phyloP scores from a whole-genome alignment of 371 early-diverging fungal species.

The Batkoa obscura region DNA sequence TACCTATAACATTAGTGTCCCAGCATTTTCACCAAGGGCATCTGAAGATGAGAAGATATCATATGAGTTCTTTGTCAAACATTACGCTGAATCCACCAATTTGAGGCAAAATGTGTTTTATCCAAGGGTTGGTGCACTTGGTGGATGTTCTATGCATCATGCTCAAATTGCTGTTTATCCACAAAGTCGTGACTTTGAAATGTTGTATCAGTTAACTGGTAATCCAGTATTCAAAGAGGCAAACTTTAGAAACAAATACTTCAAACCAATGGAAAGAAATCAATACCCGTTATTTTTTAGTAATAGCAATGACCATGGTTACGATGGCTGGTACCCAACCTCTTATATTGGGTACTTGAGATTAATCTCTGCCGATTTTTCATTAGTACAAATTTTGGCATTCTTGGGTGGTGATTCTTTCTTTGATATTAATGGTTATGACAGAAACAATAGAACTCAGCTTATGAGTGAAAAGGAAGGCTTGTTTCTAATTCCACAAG shows the following conservation, averaged over 20 bases:
- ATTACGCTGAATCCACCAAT: neutral
- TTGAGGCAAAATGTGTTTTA: neutral
- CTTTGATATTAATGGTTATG: neutral
- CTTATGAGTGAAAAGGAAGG: slow-evolving; percentile 2
- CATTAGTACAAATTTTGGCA: neutral
- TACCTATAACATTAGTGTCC: neutral
- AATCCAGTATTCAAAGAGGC: neutral
- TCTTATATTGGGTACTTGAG: neutral
- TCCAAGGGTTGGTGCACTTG: neutral
- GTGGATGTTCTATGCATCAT: slow-evolving; percentile 1
- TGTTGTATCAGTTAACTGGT: neutral
- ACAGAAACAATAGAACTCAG: neutral
- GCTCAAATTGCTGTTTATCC: slow-evolving; percentile 1
- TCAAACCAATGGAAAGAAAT: slow-evolving; percentile 3
- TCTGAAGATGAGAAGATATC: neutral
- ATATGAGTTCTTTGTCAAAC: neutral
- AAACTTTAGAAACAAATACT: slow-evolving; percentile 2
- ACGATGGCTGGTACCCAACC: slow-evolving; percentile 2
- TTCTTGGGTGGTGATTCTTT: neutral
- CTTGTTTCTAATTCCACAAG: neutral
- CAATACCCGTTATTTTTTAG: neutral
- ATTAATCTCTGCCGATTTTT: neutral
- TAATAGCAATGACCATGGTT: neutral
- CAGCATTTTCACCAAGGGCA: neutral
- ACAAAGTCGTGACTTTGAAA: neutral